Base-by-base conservation (phyloP, 352 stramenopile species). In the Paralagenidium karlingii region DNA sequence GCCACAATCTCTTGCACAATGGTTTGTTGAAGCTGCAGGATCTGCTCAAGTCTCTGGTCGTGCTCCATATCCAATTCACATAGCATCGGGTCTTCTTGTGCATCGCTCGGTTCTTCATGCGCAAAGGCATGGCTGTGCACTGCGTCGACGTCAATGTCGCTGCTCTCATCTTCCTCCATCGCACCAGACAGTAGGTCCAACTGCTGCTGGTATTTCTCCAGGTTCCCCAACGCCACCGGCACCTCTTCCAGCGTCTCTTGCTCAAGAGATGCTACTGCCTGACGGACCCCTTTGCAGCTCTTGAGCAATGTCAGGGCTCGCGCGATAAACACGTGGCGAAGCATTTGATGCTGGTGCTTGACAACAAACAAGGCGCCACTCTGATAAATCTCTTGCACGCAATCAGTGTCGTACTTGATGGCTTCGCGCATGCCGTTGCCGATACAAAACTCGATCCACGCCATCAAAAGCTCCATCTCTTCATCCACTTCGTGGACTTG, bases 361-460 rank as follows among this genome's bases (percentile, higher is more conserved):
- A 38, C 56, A 22, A 87, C 62, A 58, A 84, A 61, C 26, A 69
- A 58, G 19, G 69, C 69, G 3, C 69, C 73, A 11, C 54, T 65
- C 32, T 51, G 49, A 26, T 79, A 83, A 28, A 87, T 52, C 40
- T 78, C 60, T 38, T 84, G 65, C 43, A 82, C 53, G 3, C 65
- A 63, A 5, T 58, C 67, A 11, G 58, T 63, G 0, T 63, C 62
- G 36, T 80, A 75, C 60, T 71, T 75, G 28, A 82, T 42, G 28
- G 52, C 56, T 30, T 81, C 67, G 11, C 73, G 67, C 58, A 73
- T 84, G 22, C 78, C 65, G 42, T 79, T 80, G 33, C 63, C 66
- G 16, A 70, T 45, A 43, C 84, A 49, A 15, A 75, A 62, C 30
- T 80, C 68, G 45, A 82, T 69, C 69, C 68, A 84, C 13, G 58